Conservation (phyloP, 371 early-diverging fungal genomes). For the Actinomortierella wolfii region DNA sequence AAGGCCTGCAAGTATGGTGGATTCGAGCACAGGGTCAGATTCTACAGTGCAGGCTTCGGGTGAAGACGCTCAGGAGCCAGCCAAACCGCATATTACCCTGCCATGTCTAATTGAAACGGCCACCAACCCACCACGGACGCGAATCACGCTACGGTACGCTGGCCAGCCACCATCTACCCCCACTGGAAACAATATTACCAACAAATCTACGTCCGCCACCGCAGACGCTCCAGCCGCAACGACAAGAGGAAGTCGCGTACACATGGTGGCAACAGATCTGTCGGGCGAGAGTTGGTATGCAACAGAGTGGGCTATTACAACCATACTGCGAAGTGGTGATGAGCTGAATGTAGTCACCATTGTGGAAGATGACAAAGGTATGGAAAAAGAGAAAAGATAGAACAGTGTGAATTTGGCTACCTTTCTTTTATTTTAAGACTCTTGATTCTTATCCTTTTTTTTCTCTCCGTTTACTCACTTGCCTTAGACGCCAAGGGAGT, state of each 20-base stretch:
- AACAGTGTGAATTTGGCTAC: too few relatives aligned
- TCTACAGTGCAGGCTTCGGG: background rate
- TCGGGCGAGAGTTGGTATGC: constrained; percentile 43
- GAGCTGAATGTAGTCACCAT: constrained; percentile 60
- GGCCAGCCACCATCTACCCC: constrained; percentile 19
- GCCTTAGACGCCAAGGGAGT: constrained; percentile 40
- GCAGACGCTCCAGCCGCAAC: constrained; percentile 11
- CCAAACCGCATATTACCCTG: constrained; percentile 38
- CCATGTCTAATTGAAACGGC: constrained; percentile 43
- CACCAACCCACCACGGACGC: constrained; percentile 38
- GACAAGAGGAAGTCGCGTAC: constrained; percentile 46
- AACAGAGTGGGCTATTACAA: constrained; percentile 58
- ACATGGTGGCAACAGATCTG: constrained; percentile 37
- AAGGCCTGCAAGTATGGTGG: background rate
- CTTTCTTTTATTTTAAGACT: too few relatives aligned
- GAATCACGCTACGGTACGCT: constrained; percentile 35
- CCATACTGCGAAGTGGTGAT: constrained; percentile 62
- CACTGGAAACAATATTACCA: constrained; percentile 19
- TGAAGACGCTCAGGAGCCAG: constrained; percentile 34
- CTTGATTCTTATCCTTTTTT: background rate
- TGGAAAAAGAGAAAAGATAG: too few relatives aligned
- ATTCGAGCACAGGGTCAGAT: background rate
- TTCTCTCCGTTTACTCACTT: background rate
- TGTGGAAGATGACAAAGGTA: constrained; percentile 53
- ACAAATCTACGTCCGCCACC: constrained; percentile 5